Percentiles rank a stretch among this genome's conserved stretches.
Evolutionary conservation across 805 yeast species (phyloP).

Genomic region (Starmerella powellii): DNA sequence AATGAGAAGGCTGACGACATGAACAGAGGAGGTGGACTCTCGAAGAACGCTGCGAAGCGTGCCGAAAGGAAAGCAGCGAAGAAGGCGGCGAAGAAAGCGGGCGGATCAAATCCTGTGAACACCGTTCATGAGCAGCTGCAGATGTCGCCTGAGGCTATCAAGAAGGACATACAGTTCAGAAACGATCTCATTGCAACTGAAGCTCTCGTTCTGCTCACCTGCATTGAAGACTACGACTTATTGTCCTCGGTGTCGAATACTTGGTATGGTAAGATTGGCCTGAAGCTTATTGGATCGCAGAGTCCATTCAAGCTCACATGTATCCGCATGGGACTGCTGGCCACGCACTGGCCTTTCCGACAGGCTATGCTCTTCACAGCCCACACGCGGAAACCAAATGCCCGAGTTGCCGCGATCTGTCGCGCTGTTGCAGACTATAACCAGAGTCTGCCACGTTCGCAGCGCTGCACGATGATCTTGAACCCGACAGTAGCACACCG

Average conservation of each 20-base stretch:
- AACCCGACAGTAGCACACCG: constrained; percentile 33
- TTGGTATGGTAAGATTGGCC: constrained; percentile 24
- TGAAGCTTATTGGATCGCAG: constrained; percentile 26
- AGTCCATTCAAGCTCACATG: constrained; percentile 29
- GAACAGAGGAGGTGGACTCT: constrained; percentile 12
- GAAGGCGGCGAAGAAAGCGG: constrained; percentile 21
- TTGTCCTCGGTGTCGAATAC: constrained; percentile 26
- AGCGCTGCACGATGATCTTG: constrained; percentile 30
- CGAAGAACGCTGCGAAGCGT: constrained; percentile 27
- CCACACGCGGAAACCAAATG: constrained; percentile 33
- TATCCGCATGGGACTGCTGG: constrained; percentile 34
- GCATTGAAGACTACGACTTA: constrained; percentile 32
- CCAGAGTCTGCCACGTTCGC: constrained; percentile 21
- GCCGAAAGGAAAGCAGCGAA: constrained; percentile 24
- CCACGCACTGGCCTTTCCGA: constrained; percentile 38
- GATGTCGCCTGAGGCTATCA: constrained; percentile 23
- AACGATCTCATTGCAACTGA: constrained; percentile 32
- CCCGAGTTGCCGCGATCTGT: constrained; percentile 33
- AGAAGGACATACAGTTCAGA: constrained; percentile 27
- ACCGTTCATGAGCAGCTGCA: constrained; percentile 18
- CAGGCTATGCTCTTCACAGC: constrained; percentile 33
- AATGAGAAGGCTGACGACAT: constrained; percentile 12
- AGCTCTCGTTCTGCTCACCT: constrained; percentile 33
- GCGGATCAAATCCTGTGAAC: constrained; percentile 11
- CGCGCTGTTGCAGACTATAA: constrained; percentile 33